These are phyloP conservation scores for Chaetomium globosum DNA, from an alignment of 2,329 filamentous ascomycete species.

Conservation along the genomic window DNA sequence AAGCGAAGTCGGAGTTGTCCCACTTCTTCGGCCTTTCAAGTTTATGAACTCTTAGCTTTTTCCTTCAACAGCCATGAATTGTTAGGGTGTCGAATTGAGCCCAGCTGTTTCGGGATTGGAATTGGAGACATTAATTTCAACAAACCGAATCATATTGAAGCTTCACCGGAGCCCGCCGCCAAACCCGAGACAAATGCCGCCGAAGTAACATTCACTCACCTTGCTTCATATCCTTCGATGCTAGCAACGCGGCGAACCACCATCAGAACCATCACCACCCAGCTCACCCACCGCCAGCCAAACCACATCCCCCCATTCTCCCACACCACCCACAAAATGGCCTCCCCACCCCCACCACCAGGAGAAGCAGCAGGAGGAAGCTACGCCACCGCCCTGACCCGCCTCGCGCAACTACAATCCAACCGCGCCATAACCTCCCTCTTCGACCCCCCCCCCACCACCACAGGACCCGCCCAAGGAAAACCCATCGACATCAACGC, in stretches of 20 bases:
- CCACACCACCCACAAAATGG: slow-evolving; percentile 16
- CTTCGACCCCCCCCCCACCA: slow-evolving; percentile 55
- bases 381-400: slow-evolving; percentile 69
- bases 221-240: background rate
- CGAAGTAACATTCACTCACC: background rate
- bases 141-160: background rate
- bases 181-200: slow-evolving; percentile 2
- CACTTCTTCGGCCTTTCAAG: background rate
- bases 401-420: slow-evolving; percentile 75
- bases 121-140: background rate
- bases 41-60: background rate
- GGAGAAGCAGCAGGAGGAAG: slow-evolving; percentile 35
- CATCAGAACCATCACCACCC: background rate
- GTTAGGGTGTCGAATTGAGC: background rate
- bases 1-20: background rate
- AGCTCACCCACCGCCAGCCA: background rate
- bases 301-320: no score
- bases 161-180: background rate
- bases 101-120: background rate
- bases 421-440: slow-evolving; percentile 68
- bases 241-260: background rate
- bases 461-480: no score
- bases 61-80: background rate
- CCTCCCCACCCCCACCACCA: slow-evolving; percentile 27
- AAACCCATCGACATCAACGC: slow-evolving; percentile 60